Percentiles rank a stretch among this genome's conserved stretches.
phyloP scores from a whole-genome alignment of 192 early-diverging fungal genomes.

The Tieghemiomyces parasiticus region DNA sequence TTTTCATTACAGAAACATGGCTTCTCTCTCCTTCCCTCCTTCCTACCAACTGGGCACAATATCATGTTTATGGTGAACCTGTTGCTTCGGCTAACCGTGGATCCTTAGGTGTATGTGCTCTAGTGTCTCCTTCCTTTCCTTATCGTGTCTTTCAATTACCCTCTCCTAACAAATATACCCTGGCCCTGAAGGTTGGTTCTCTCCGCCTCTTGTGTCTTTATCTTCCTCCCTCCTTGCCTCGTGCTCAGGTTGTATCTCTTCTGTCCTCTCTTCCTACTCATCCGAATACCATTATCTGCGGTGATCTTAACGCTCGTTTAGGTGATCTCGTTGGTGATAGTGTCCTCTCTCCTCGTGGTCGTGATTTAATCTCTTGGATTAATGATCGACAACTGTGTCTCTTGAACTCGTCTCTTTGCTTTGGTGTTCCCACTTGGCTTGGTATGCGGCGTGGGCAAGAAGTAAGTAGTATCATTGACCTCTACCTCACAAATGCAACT shows the following conservation, averaged over 20 bases:
- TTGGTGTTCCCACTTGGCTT: conserved; percentile 9
- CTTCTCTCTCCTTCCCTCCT: conserved; percentile 3
- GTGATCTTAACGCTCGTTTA: conserved; percentile 13
- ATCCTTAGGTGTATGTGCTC: conserved; percentile 4
- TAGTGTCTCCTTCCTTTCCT: conserved; percentile 4
- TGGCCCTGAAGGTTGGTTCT: conserved; percentile 11
- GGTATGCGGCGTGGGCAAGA: conserved; percentile 4
- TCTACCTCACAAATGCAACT: conserved; percentile 8
- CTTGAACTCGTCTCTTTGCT: background rate
- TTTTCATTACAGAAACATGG: conserved; percentile 4
- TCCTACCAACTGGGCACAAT: conserved; percentile 4
- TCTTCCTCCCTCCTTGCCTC: conserved; percentile 11
- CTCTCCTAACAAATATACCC: conserved; percentile 1
- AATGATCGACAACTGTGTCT: conserved; percentile 1
- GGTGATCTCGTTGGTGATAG: conserved; percentile 9
- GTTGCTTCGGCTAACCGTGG: conserved; percentile 3
- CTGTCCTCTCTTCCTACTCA: conserved; percentile 9
- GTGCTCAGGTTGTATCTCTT: background rate
- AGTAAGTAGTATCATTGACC: conserved; percentile 12
- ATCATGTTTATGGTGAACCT: conserved; percentile 4
- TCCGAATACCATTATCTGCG: conserved; percentile 13
- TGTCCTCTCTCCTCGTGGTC: conserved; percentile 1
- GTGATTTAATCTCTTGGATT: background rate
- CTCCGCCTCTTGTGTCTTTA: conserved; percentile 9
- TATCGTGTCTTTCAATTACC: conserved; percentile 4